Evolutionary conservation across 768 basidiomycete species (phyloP).

Genomic region (Tricholoma furcatifolium): DNA sequence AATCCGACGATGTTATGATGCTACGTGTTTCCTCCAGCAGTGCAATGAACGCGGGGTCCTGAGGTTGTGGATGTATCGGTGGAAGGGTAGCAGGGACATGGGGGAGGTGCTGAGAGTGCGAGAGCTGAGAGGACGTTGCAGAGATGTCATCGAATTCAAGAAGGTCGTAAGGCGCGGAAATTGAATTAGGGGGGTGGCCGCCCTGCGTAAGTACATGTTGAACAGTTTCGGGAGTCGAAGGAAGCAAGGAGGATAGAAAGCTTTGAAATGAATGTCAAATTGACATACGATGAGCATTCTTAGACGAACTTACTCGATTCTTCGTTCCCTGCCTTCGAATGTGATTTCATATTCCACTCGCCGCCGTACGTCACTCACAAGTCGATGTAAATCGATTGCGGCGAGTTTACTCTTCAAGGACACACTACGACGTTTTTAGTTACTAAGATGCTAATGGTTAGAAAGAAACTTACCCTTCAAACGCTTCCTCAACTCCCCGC

Average conservation of each 20-base stretch:
- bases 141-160: conserved; percentile 22
- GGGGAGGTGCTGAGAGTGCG: conserved; percentile 12
- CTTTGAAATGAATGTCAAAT: conserved; percentile 29
- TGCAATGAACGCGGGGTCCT: conserved; percentile 51
- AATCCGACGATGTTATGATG: conserved; percentile 67
- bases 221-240: conserved; percentile 68
- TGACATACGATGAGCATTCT: neutral
- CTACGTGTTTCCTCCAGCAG: conserved; percentile 70
- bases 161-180: conserved; percentile 30
- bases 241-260: conserved; percentile 74
- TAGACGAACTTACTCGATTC: conserved; percentile 45
- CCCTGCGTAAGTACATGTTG: conserved; percentile 70
- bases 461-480: conserved; percentile 64
- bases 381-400: conserved; percentile 61
- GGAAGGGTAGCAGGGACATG: conserved; percentile 15
- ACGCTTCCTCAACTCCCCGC: conserved; percentile 76
- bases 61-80: conserved; percentile 20
- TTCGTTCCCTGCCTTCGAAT: conserved; percentile 56
- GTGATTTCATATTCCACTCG: conserved; percentile 73
- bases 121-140: conserved; percentile 16
- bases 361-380: conserved; percentile 72
- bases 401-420: conserved; percentile 79
- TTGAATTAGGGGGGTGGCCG: conserved; percentile 39
- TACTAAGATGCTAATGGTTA: neutral
- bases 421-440: conserved; percentile 47